A percentile compares a stretch with the other conserved stretches of the same genome.
Evolutionary conservation across 805 yeast genomes (phyloP).

Genomic region (Maudiozyma saulgeensis): DNA sequence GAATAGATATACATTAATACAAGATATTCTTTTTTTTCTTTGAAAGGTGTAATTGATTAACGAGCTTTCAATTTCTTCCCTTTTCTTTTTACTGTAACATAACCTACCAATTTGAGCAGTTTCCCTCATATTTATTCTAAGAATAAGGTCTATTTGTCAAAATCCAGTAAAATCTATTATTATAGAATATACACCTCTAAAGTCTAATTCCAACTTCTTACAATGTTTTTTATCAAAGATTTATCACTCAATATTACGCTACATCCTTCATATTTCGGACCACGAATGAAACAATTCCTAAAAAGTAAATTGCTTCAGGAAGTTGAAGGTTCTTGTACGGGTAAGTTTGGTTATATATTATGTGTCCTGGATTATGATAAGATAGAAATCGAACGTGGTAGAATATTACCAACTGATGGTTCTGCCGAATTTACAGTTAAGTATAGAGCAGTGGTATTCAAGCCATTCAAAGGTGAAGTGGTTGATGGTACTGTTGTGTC

Average conservation of each 20-base stretch:
- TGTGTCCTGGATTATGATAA: conserved; percentile 92
- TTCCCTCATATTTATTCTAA: no score
- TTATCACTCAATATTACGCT: conserved; percentile 83
- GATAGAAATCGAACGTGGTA: conserved; percentile 91
- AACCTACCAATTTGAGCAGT: no score
- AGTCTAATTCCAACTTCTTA: no score
- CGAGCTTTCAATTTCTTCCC: no score
- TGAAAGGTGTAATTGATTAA: no score
- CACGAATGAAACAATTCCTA: conserved; percentile 90
- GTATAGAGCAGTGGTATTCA: conserved; percentile 95
- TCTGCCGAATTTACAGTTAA: conserved; percentile 94
- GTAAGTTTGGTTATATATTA: conserved; percentile 94
- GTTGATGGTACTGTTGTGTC: conserved; percentile 94
- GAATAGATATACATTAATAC: no score
- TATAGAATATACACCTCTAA: no score
- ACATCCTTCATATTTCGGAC: conserved; percentile 96
- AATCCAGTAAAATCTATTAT: no score
- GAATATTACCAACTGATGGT: conserved; percentile 83
- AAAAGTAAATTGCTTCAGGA: conserved; percentile 85
- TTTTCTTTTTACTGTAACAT: no score
- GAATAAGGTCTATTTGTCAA: no score
- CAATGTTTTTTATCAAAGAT: conserved; percentile 57
- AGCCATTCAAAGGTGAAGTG: conserved; percentile 97
- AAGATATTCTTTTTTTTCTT: no score
- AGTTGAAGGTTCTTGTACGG: conserved; percentile 98